phyloP scores from a whole-genome alignment of 257 asterid genomes.

The Scutellaria barbata region DNA sequence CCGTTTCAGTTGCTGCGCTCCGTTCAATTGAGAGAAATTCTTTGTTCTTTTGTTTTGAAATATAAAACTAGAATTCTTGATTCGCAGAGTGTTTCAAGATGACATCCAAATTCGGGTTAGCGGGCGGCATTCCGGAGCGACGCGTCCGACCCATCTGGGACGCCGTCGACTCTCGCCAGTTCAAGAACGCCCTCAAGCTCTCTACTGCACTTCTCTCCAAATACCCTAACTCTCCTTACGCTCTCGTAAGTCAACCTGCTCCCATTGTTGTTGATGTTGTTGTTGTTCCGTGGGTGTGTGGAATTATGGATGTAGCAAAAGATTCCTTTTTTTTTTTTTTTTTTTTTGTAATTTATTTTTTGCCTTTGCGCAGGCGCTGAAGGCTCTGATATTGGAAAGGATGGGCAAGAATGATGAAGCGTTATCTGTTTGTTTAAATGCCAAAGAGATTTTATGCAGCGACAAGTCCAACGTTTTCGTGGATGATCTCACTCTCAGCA shows the following conservation, averaged over 20 bases:
- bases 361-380: conserved; percentile 65
- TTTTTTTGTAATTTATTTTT: no score
- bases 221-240: conserved; percentile 85
- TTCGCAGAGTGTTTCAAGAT: conserved; percentile 36
- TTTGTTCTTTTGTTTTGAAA: background rate
- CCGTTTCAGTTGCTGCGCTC: conserved; percentile 33
- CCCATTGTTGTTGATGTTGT: conserved; percentile 18
- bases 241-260: conserved; percentile 56
- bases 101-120: conserved; percentile 91
- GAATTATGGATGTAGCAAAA: background rate
- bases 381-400: conserved; percentile 85
- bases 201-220: conserved; percentile 72
- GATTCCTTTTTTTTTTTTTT: no score
- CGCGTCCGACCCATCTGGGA: conserved; percentile 96
- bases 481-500: conserved; percentile 93
- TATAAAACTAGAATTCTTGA: background rate
- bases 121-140: conserved; percentile 96
- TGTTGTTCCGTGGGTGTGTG: background rate
- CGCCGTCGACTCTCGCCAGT: conserved; percentile 93
- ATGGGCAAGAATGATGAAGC: conserved; percentile 90
- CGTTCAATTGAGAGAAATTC: background rate
- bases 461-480: conserved; percentile 61
- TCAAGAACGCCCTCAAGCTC: conserved; percentile 87
- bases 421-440: conserved; percentile 72
- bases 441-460: conserved; percentile 68